Conservation (phyloP, 2,329 filamentous ascomycete species). For the Talaromyces amestolkiae region DNA sequence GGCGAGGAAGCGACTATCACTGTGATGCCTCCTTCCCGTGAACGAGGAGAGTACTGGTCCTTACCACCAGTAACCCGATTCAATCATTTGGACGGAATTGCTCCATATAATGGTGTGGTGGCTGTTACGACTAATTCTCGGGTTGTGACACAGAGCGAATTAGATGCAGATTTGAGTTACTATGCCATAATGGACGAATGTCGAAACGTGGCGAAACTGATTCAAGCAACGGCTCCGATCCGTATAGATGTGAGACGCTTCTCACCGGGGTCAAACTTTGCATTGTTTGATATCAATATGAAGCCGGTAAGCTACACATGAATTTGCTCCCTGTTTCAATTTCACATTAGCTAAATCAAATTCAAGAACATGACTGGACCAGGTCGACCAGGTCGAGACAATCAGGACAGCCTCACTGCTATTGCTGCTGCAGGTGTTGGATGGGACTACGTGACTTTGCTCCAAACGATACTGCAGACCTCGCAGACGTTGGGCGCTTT, state of each 20-base stretch:
- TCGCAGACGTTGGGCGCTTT: background rate
- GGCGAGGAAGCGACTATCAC: background rate
- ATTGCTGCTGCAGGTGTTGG: background rate
- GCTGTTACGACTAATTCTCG: conserved; percentile 51
- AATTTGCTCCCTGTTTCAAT: background rate
- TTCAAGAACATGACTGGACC: background rate
- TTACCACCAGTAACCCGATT: background rate
- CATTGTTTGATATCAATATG: background rate
- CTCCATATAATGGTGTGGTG: conserved; percentile 51
- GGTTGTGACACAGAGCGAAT: conserved; percentile 35
- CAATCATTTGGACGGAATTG: conserved; percentile 49
- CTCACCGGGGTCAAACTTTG: background rate
- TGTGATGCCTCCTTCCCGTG: background rate
- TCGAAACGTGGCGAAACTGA: background rate
- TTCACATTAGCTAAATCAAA: background rate
- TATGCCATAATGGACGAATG: background rate
- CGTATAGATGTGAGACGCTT: background rate
- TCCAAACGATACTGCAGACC: background rate
- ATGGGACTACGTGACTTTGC: background rate
- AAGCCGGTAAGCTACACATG: background rate
- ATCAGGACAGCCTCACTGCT: background rate
- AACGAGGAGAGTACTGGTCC: background rate
- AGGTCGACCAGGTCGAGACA: background rate
- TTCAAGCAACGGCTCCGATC: background rate
- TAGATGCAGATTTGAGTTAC: background rate